Base-by-base conservation (phyloP, 352 stramenopile species). In the Phytophthora pseudosyringae region DNA sequence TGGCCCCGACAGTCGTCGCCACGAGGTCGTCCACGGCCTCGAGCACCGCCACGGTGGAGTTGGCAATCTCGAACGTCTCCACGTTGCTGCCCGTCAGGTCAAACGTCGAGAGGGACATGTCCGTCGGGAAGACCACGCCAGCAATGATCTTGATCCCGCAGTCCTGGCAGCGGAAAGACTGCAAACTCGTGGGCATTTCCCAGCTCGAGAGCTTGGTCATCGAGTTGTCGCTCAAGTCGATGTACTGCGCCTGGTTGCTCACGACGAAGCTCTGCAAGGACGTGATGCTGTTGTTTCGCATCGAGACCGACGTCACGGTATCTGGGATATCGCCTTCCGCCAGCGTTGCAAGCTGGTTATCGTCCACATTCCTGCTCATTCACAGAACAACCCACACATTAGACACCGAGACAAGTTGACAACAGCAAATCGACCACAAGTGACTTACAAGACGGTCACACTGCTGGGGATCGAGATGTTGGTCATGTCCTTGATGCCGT, bases 241-340 rank as follows among this genome's bases (percentile, higher is more conserved):
- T 49, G 43, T 64, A 58, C 33, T 68, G 25, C 1, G 57, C 33
- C n/a, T 54, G 26, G 13, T 71, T 39, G 7, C 51, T 54, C 32
- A 78, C 29, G 12, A 26, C 36, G 11, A 75, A 75, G 26, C 21
- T 74, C 26, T 74, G 60, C 8, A 81, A 57, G 8, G 69, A 76
- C 5, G 58, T 60, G 48, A 81, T 67, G 35, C 57, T 69, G 50
- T 81, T 81, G 52, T 81, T 77, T 49, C 62, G 60, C 11, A 81
- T 67, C 26, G 70, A 78, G 3, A 78, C 9, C 11, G 69, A 71
- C 36, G 66, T 78, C 31, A 73, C 60, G 1, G 59, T 64, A 8
- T 69, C 52, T 5, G 46, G 9, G 13, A 75, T 36, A 32, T 72
- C 61, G 21, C 51, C 54, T 39, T 70, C 32, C 7, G 48, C 51